phyloP scores from a whole-genome alignment of 1,139 yeast genomes.

The Geotrichum australiense region DNA sequence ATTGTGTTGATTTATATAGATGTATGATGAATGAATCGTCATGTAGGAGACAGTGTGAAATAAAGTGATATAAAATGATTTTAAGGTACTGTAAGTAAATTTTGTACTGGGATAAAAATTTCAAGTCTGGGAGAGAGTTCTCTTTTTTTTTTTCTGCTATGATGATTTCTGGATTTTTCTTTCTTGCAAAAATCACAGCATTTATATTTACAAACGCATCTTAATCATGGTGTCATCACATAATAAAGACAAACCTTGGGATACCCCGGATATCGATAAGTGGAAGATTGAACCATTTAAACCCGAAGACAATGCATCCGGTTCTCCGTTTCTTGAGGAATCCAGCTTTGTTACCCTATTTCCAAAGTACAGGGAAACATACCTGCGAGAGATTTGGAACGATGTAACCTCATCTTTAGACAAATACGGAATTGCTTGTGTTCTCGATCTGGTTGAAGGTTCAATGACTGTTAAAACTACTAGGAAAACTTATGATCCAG shows the following conservation, averaged over 20 bases:
- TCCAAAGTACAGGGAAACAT: conserved; percentile 93
- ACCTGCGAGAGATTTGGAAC: conserved; percentile 84
- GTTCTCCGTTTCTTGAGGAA: conserved; percentile 86
- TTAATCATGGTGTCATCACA: conserved; percentile 79
- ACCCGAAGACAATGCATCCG: conserved; percentile 82
- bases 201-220: neutral
- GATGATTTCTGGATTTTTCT: conserved; percentile 9
- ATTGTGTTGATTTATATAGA: too few relatives aligned
- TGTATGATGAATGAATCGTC: too few relatives aligned
- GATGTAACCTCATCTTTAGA: conserved; percentile 81
- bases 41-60: neutral
- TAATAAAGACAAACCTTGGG: conserved; percentile 97
- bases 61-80: neutral
- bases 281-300: conserved; percentile 88
- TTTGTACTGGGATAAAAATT: conserved; percentile 4
- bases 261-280: conserved; percentile 88
- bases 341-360: conserved; percentile 90
- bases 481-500: conserved; percentile 92
- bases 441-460: conserved; percentile 88
- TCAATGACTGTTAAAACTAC: conserved; percentile 96
- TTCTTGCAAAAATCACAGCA: conserved; percentile 1
- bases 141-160: conserved; percentile 22
- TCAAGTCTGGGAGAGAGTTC: neutral
- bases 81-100: conserved; percentile 5
- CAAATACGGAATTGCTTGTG: conserved; percentile 64